phyloP scores from a whole-genome alignment of 2,329 filamentous ascomycete genomes.

The Emmonsiellopsis sp. region DNA sequence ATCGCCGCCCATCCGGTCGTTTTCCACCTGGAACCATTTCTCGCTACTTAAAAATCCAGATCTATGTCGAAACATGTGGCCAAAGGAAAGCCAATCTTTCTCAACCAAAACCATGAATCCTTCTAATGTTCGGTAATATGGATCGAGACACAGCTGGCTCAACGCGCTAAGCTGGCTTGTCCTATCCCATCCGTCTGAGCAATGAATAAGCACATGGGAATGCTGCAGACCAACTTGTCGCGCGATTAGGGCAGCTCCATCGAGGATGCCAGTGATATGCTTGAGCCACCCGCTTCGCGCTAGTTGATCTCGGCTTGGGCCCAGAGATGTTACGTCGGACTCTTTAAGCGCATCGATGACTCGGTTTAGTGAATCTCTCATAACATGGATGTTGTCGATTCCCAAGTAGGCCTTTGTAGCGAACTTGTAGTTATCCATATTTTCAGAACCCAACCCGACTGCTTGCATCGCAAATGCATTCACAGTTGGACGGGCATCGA shows the following conservation, averaged over 20 bases:
- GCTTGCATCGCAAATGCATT: slow-evolving; percentile 94
- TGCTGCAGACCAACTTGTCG: slow-evolving; percentile 84
- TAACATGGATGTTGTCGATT: slow-evolving; percentile 98
- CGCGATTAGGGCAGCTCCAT: slow-evolving; percentile 76
- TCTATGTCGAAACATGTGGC: slow-evolving; percentile 94
- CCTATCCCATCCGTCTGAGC: slow-evolving; percentile 96
- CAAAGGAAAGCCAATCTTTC: slow-evolving; percentile 97
- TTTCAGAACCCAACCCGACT: slow-evolving; percentile 86
- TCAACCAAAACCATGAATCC: slow-evolving; percentile 92
- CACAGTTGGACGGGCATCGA: slow-evolving; percentile 87
- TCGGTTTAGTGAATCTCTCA: slow-evolving; percentile 81
- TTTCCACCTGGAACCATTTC: slow-evolving; percentile 87
- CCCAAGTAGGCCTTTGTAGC: slow-evolving; percentile 86
- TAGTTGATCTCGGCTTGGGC: slow-evolving; percentile 72
- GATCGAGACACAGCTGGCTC: slow-evolving; percentile 87
- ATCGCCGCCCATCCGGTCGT: slow-evolving; percentile 60
- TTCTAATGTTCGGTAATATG: slow-evolving; percentile 87
- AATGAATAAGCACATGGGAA: slow-evolving; percentile 92
- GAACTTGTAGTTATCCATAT: slow-evolving; percentile 94
- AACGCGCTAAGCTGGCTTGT: slow-evolving; percentile 90
- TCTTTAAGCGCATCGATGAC: slow-evolving; percentile 88
- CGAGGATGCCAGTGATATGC: slow-evolving; percentile 75
- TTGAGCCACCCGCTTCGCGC: slow-evolving; percentile 83
- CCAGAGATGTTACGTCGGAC: slow-evolving; percentile 73
- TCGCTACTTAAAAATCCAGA: slow-evolving; percentile 80